Percentiles rank a stretch among this genome's conserved stretches.
Evolutionary conservation across 2,329 filamentous ascomycete species (phyloP).

Genomic region (Tolypocladium tundrense): DNA sequence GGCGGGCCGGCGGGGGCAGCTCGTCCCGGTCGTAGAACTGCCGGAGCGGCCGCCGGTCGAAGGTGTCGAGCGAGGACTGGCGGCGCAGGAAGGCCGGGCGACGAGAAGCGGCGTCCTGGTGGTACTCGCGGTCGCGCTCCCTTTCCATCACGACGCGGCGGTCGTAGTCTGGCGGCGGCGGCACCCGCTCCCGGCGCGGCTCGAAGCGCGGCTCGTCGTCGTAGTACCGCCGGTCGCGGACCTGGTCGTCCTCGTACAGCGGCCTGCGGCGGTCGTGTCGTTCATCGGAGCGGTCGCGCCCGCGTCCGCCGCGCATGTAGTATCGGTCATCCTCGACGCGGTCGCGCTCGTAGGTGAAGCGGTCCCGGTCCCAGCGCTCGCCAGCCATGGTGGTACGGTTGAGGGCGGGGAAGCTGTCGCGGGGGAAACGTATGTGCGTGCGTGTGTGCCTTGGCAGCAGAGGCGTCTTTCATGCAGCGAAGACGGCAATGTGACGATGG

Average conservation of each 20-base stretch:
- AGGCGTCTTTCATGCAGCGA: not conserved
- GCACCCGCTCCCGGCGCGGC: constrained; percentile 18
- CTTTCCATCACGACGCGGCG: constrained; percentile 45
- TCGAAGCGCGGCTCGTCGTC: constrained; percentile 41
- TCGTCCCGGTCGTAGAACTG: constrained; percentile 47
- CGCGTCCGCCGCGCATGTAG: constrained; percentile 23
- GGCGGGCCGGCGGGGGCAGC: constrained; percentile 47
- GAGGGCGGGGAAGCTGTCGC: not conserved
- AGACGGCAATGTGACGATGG: not conserved
- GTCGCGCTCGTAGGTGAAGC: constrained; percentile 28
- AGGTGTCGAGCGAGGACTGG: constrained; percentile 84
- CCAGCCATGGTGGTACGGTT: constrained; percentile 12
- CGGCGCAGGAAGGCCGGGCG: constrained; percentile 63
- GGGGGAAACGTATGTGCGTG: not conserved
- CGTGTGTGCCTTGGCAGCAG: not conserved
- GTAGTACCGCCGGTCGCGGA: constrained; percentile 41
- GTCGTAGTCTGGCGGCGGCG: constrained; percentile 32
- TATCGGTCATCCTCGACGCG: constrained; percentile 42
- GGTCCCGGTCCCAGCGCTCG: constrained; percentile 45
- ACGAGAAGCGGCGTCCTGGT: constrained; percentile 38
- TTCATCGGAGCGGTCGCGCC: constrained; percentile 39
- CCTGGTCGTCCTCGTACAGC: constrained; percentile 35
- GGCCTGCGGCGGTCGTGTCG: constrained; percentile 36
- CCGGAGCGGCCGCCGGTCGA: constrained; percentile 60
- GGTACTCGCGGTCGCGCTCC: constrained; percentile 40